Base-by-base conservation (phyloP, 2,329 filamentous ascomycete species). In the Scedosporium apiospermum region DNA sequence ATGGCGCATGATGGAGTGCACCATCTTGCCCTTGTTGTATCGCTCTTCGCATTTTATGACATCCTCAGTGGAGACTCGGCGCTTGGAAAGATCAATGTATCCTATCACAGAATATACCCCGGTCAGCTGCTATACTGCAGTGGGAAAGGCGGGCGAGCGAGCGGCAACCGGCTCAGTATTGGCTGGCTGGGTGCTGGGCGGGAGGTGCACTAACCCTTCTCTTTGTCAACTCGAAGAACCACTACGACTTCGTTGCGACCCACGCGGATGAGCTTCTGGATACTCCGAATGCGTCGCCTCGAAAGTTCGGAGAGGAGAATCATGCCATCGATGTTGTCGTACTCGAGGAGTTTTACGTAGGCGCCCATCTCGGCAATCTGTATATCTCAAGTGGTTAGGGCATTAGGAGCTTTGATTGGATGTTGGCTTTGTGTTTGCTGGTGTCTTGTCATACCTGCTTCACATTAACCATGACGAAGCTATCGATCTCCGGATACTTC, bases 301-400 rank as follows among this genome's bases (percentile, higher is more conserved):
- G 96, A 99, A 67, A 99, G 86, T 79, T 99, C 95, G 71, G 91
- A 96, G 68, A 99, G 91, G 68, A 99, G 82, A 72, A 99, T 99
- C 96, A 99, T 99, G 86, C 95, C 95, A 75, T 99, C 96, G 72
- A 99, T 99, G 80, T 98, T 97, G 79, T 99, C 95, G 80, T 99
- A 99, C 81, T 99, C 95, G 70, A 99, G 88, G 63, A 99, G 88
- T 81, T 99, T 99, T 73, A 99, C 96, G 77, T 99, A 99, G 71
- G 96, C 95, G 77, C 95, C 95, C 96, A 99, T 99, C 79, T 99
- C 96, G 76, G 95, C 95, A 75, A 99, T 99, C 90, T 95, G 23
- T 26, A 12, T 34, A 26, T 26, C 41, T 51, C 10, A 30, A 16
- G 34, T 23, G 23, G 53, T 59, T 64, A 62, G 38, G 38, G 51